Percentiles rank a stretch among this genome's conserved stretches.
Conservation (phyloP, 306 rosid genomes). For the Acmispon strigosus region DNA sequence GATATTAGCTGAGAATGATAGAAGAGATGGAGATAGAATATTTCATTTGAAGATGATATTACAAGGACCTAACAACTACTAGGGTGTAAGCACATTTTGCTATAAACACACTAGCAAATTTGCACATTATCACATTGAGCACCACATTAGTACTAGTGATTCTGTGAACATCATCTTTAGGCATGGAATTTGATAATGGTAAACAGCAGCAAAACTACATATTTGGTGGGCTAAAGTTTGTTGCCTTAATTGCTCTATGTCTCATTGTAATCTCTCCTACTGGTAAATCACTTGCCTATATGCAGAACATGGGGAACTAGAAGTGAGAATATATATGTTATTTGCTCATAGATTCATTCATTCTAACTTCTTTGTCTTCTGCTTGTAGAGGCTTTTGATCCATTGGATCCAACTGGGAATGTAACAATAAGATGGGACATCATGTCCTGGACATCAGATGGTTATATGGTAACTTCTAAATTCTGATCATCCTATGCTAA, state of each 20-base stretch:
- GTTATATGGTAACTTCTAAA: constrained; percentile 41
- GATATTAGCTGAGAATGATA: constrained; percentile 17
- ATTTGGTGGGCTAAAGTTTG: constrained; percentile 17
- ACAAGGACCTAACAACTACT: constrained; percentile 33
- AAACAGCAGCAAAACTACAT: constrained; percentile 7
- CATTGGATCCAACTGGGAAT: constrained; percentile 62
- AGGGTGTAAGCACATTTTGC: not conserved
- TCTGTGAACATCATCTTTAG: constrained; percentile 18
- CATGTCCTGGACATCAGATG: constrained; percentile 63
- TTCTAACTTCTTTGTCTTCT: constrained; percentile 7
- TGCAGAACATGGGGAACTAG: not conserved
- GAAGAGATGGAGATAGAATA: constrained; percentile 24
- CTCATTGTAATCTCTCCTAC: constrained; percentile 34
- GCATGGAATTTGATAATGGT: constrained; percentile 25
- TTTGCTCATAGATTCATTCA: not conserved
- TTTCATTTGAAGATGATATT: constrained; percentile 24
- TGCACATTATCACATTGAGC: not conserved
- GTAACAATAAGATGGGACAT: constrained; percentile 71
- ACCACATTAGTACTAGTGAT: constrained; percentile 17
- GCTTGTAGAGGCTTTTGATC: constrained; percentile 51
- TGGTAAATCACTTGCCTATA: constrained; percentile 20
- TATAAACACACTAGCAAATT: constrained; percentile 16
- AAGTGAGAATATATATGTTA: not conserved
- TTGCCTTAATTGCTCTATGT: constrained; percentile 31
- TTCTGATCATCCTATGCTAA: not conserved